These are phyloP conservation scores for Phytophthora ramorum DNA, from an alignment of 352 stramenopile genomes.

Conservation along the genomic window DNA sequence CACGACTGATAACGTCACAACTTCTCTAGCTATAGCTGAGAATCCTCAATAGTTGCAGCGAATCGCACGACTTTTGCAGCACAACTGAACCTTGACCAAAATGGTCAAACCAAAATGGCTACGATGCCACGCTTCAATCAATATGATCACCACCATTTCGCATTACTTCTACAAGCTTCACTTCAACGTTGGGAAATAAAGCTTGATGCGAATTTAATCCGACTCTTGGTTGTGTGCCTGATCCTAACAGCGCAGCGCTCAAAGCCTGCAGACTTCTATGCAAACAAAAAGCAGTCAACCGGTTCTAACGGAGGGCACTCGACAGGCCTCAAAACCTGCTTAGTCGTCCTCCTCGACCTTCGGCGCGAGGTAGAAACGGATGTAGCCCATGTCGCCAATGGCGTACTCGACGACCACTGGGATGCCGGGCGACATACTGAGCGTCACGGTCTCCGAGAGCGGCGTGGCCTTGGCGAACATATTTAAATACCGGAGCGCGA, in stretches of 20 bases:
- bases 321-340: slow-evolving; percentile 12
- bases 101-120: too few relatives aligned
- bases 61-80: too few relatives aligned
- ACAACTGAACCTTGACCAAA: not conserved
- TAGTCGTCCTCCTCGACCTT: slow-evolving; percentile 99
- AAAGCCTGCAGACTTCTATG: slow-evolving; percentile 23
- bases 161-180: not conserved
- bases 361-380: slow-evolving; percentile 99
- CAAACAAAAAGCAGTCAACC: slow-evolving; percentile 13
- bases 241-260: slow-evolving; percentile 8
- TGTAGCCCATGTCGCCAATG: slow-evolving; percentile 97
- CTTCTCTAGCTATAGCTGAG: slow-evolving; percentile 1
- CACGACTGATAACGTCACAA: not conserved
- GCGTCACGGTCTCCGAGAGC: slow-evolving; percentile 94
- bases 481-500: slow-evolving; percentile 99
- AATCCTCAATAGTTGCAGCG: too few relatives aligned
- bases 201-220: slow-evolving; percentile 20
- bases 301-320: slow-evolving; percentile 5
- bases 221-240: slow-evolving; percentile 8
- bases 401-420: slow-evolving; percentile 99
- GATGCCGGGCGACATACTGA: slow-evolving; percentile 98
- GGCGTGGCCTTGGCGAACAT: slow-evolving; percentile 99
- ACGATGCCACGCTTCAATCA: too few relatives aligned
- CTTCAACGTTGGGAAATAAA: slow-evolving; percentile 13
- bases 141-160: too few relatives aligned